Percentiles rank a stretch among this genome's conserved stretches.
These are phyloP conservation scores for Lichtheimia ornata DNA, from an alignment of 371 early-diverging fungal species.

Conservation along the genomic window DNA sequence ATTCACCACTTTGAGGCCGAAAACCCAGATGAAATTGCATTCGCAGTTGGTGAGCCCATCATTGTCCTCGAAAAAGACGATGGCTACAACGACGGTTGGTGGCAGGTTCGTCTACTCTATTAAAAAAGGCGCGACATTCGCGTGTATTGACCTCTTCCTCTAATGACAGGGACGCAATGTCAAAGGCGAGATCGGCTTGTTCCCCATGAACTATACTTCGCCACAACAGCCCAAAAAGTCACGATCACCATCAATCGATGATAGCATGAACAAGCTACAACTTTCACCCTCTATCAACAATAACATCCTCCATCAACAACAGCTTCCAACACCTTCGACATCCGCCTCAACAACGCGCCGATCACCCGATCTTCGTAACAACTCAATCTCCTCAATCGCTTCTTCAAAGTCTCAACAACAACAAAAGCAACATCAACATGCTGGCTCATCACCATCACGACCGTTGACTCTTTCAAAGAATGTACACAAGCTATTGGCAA, in stretches of 20 bases:
- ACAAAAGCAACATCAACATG: background rate
- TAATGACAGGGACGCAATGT: slow-evolving; percentile 40
- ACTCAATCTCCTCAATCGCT: background rate
- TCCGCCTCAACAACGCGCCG: slow-evolving; percentile 12
- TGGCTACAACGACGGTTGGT: slow-evolving; percentile 84
- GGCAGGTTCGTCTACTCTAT: slow-evolving; percentile 73
- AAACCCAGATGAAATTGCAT: slow-evolving; percentile 78
- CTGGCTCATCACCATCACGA: slow-evolving; percentile 11
- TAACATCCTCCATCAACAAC: background rate
- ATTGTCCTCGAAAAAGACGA: slow-evolving; percentile 79
- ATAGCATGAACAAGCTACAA: background rate
- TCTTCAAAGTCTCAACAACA: background rate
- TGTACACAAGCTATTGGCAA: slow-evolving; percentile 16
- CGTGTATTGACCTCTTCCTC: slow-evolving; percentile 86
- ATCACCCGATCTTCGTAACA: background rate
- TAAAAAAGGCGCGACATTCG: slow-evolving; percentile 78
- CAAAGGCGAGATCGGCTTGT: slow-evolving; percentile 65
- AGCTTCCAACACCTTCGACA: slow-evolving; percentile 13
- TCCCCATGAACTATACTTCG: slow-evolving; percentile 63
- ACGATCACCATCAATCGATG: background rate
- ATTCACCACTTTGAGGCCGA: slow-evolving; percentile 71
- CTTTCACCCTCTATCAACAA: background rate
- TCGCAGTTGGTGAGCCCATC: slow-evolving; percentile 71
- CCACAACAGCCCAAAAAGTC: slow-evolving; percentile 8
- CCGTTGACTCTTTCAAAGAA: slow-evolving; percentile 12